phyloP scores from a whole-genome alignment of 1,139 yeast species.

The Yamadazyma aaseri region DNA sequence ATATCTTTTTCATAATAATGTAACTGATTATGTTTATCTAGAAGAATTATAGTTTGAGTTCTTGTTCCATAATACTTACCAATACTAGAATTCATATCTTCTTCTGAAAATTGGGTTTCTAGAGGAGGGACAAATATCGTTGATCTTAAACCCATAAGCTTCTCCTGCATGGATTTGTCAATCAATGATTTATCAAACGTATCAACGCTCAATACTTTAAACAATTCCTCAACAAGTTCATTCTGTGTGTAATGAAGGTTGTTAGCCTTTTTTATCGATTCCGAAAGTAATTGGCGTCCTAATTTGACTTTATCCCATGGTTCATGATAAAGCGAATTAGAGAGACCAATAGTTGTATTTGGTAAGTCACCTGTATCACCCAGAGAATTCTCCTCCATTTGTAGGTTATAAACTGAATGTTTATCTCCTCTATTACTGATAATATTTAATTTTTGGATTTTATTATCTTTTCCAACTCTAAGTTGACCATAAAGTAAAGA shows the following conservation, averaged over 20 bases:
- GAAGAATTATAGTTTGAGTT: conserved; percentile 76
- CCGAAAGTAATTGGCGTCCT: conserved; percentile 49
- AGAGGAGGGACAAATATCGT: conserved; percentile 76
- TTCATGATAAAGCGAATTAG: conserved; percentile 58
- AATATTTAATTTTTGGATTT: conserved; percentile 41
- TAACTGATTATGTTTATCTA: conserved; percentile 47
- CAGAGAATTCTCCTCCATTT: conserved; percentile 8
- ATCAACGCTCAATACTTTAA: conserved; percentile 52
- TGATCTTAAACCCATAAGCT: conserved; percentile 47
- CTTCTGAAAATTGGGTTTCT: conserved; percentile 16
- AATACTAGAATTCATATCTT: conserved; percentile 14
- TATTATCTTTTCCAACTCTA: conserved; percentile 19
- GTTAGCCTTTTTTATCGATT: conserved; percentile 32
- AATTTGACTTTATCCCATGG: conserved; percentile 73
- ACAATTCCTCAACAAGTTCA: conserved; percentile 48
- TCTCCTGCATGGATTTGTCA: conserved; percentile 23
- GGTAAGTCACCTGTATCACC: conserved; percentile 6
- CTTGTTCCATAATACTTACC: conserved; percentile 82
- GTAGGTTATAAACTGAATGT: conserved; percentile 29
- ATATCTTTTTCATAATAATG: conserved; percentile 41
- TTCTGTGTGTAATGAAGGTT: conserved; percentile 30
- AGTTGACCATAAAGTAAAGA: conserved; percentile 71
- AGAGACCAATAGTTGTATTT: conserved; percentile 48
- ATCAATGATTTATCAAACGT: conserved; percentile 33
- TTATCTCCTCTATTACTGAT: conserved; percentile 52